phyloP scores from a whole-genome alignment of 805 yeast genomes.

The Candida ovalis region DNA sequence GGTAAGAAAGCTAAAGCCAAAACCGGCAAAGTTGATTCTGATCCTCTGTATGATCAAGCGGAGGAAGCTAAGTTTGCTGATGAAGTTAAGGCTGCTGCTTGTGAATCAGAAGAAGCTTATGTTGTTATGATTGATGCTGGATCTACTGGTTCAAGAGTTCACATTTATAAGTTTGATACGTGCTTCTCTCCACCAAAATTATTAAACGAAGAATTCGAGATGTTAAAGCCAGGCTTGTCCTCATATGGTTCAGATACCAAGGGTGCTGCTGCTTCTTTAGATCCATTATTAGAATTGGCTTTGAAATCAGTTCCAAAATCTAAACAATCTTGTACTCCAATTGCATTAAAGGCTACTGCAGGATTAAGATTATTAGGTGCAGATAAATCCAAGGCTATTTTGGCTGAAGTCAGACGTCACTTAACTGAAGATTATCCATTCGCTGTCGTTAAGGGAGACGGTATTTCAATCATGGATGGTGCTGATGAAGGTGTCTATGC shows the following conservation, averaged over 20 bases:
- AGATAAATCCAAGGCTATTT: conserved; percentile 64
- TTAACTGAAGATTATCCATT: conserved; percentile 83
- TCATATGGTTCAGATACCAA: conserved; percentile 72
- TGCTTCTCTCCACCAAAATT: conserved; percentile 82
- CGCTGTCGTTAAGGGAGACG: conserved; percentile 83
- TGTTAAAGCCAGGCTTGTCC: conserved; percentile 91
- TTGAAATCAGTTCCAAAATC: conserved; percentile 70
- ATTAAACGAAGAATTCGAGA: conserved; percentile 74
- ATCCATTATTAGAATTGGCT: conserved; percentile 76
- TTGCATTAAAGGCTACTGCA: conserved; percentile 97
- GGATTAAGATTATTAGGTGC: conserved; percentile 86
- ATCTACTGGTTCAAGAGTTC: conserved; percentile 94
- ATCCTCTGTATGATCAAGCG: conserved; percentile 8
- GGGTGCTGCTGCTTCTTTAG: conserved; percentile 89
- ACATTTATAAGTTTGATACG: conserved; percentile 86
- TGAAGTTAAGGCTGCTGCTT: conserved; percentile 22
- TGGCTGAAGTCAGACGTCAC: conserved; percentile 71
- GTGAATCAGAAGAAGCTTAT: conserved; percentile 49
- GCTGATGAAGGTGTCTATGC: conserved; percentile 97
- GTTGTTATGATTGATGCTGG: conserved; percentile 98
- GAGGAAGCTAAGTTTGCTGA: conserved; percentile 13
- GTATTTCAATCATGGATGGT: conserved; percentile 92
- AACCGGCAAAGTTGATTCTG: background rate
- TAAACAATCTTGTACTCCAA: conserved; percentile 78
- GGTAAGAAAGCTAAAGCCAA: conserved; percentile 3